These are phyloP conservation scores for Ceratocystis ficicola DNA, from an alignment of 2,329 filamentous ascomycete genomes.

Conservation along the genomic window DNA sequence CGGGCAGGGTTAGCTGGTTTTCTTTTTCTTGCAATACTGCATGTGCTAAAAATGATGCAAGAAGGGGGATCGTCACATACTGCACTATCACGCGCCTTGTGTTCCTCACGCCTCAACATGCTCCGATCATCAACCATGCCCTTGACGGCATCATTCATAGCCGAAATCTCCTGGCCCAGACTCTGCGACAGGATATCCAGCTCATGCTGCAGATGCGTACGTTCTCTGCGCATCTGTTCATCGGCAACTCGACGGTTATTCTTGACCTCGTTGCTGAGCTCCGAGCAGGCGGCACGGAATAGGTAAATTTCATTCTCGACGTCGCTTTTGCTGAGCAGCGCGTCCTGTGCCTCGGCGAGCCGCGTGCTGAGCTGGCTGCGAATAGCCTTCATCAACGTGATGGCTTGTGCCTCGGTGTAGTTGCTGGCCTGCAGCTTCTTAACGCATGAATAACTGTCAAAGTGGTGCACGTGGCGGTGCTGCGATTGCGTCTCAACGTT, in stretches of 20 bases:
- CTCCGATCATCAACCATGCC: slow-evolving; percentile 94
- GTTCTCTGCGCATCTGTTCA: slow-evolving; percentile 70
- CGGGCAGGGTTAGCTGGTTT: slow-evolving; percentile 22
- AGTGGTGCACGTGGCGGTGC: slow-evolving; percentile 64
- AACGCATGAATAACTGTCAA: slow-evolving; percentile 86
- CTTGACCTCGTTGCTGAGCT: slow-evolving; percentile 75
- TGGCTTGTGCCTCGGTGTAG: slow-evolving; percentile 62
- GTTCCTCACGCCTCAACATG: slow-evolving; percentile 80
- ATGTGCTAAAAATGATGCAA: not conserved
- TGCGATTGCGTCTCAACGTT: not conserved
- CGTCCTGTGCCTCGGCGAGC: slow-evolving; percentile 65
- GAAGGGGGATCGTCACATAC: slow-evolving; percentile 35
- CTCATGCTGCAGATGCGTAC: slow-evolving; percentile 81
- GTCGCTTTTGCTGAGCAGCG: slow-evolving; percentile 77
- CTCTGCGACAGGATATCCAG: slow-evolving; percentile 83
- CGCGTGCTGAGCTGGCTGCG: slow-evolving; percentile 65
- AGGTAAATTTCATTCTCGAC: slow-evolving; percentile 90
- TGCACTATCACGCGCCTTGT: slow-evolving; percentile 69
- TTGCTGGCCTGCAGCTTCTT: slow-evolving; percentile 60
- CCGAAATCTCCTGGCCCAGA: slow-evolving; percentile 68
- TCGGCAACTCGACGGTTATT: slow-evolving; percentile 64
- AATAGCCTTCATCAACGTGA: slow-evolving; percentile 86
- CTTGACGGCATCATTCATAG: slow-evolving; percentile 79
- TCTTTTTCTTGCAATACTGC: not conserved
- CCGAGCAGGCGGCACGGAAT: slow-evolving; percentile 85